Percentiles rank a stretch among this genome's conserved stretches.
Conservation (phyloP, 768 basidiomycete genomes). For the Trametes villosa region DNA sequence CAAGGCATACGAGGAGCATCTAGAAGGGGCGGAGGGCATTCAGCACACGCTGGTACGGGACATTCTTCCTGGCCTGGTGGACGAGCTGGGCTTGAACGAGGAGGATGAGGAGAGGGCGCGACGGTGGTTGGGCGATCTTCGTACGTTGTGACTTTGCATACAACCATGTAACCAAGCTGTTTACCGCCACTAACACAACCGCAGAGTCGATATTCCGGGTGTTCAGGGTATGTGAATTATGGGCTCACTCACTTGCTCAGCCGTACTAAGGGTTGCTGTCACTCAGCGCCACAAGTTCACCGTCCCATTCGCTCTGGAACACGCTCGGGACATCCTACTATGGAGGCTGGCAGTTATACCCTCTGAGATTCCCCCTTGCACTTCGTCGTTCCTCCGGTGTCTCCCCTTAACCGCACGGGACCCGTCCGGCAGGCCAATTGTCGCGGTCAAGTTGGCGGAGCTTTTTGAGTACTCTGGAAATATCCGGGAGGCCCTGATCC, state of each 20-base stretch:
- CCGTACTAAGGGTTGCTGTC: conserved; percentile 6
- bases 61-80: conserved; percentile 60
- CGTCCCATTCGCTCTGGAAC: conserved; percentile 62
- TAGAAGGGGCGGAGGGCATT: conserved; percentile 49
- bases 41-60: conserved; percentile 57
- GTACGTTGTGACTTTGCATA: conserved; percentile 45
- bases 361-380: conserved; percentile 43
- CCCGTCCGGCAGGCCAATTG: conserved; percentile 66
- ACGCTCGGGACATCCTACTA: conserved; percentile 54
- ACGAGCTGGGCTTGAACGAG: conserved; percentile 58
- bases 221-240: conserved; percentile 28
- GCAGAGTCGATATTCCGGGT: conserved; percentile 65
- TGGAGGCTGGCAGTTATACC: conserved; percentile 60
- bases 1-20: conserved; percentile 53
- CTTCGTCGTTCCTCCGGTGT: conserved; percentile 46
- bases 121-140: conserved; percentile 68
- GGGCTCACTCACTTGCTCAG: not conserved
- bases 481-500: conserved; percentile 48
- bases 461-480: conserved; percentile 45
- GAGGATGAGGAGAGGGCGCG: conserved; percentile 54
- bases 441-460: conserved; percentile 54
- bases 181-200: too few relatives aligned
- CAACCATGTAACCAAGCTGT: conserved; percentile 24
- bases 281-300: conserved; percentile 70
- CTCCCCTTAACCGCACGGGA: conserved; percentile 60